A percentile compares a stretch with the other conserved stretches of the same genome.
Conservation (phyloP, 345 rosid species). For the Eucalyptus tenuipes region DNA sequence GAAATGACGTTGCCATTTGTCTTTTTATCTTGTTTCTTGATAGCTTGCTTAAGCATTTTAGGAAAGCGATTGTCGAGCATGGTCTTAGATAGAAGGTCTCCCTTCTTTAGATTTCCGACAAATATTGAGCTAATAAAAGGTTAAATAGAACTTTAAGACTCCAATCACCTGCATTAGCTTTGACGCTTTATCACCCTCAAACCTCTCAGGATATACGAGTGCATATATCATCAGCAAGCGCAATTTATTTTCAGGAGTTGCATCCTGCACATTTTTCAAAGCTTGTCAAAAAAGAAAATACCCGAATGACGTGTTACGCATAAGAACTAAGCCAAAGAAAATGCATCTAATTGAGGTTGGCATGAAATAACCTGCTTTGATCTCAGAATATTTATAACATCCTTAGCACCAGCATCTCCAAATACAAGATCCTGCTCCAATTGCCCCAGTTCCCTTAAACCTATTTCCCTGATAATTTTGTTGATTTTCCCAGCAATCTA, state of each 20-base stretch:
- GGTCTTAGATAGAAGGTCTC: neutral
- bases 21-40: neutral
- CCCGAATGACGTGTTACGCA: neutral
- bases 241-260: conserved; percentile 68
- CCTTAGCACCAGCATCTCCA: conserved; percentile 92
- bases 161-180: conserved; percentile 84
- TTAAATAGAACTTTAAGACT: neutral
- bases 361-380: conserved; percentile 40
- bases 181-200: conserved; percentile 83
- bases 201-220: conserved; percentile 74
- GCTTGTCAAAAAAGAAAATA: neutral
- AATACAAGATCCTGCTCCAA: conserved; percentile 98
- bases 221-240: conserved; percentile 90
- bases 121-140: neutral
- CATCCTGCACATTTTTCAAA: conserved; percentile 31
- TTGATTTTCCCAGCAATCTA: conserved; percentile 90
- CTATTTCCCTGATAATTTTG: conserved; percentile 45
- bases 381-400: conserved; percentile 73
- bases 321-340: neutral
- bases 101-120: neutral
- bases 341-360: neutral
- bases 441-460: conserved; percentile 85
- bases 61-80: neutral
- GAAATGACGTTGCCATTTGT: neutral
- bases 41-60: neutral